These are phyloP conservation scores for Sphenostylis stenocarpa DNA, from an alignment of 306 rosid genomes.

Conservation along the genomic window DNA sequence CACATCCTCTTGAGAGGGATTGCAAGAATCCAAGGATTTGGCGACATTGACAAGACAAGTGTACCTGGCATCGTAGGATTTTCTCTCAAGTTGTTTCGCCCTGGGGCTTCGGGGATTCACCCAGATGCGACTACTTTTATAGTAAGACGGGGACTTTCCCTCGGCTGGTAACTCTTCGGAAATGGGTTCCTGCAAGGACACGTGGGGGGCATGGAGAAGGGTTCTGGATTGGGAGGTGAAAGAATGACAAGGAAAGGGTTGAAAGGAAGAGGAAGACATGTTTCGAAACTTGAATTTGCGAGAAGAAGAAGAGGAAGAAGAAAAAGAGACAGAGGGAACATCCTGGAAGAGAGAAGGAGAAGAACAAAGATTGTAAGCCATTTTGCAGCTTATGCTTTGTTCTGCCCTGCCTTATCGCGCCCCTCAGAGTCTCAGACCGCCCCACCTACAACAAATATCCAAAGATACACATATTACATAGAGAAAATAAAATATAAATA, in stretches of 20 bases:
- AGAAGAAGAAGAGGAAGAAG: constrained; percentile 39
- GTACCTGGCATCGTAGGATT: constrained; percentile 77
- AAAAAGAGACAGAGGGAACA: constrained; percentile 41
- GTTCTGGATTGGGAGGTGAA: constrained; percentile 10
- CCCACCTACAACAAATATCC: neutral
- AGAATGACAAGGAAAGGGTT: neutral
- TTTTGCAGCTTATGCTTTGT: neutral
- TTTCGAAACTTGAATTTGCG: constrained; percentile 29
- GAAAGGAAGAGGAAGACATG: constrained; percentile 1
- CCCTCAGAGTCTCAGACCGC: too few species aligned
- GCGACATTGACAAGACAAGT: constrained; percentile 53
- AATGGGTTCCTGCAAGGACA: constrained; percentile 59
- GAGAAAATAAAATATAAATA: too few species aligned
- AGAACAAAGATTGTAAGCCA: constrained; percentile 74
- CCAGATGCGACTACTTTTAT: constrained; percentile 60
- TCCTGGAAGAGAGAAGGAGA: constrained; percentile 64
- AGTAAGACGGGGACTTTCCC: constrained; percentile 45
- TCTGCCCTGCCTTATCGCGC: constrained; percentile 19
- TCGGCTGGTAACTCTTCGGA: constrained; percentile 22
- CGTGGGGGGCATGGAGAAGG: constrained; percentile 51
- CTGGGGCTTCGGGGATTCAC: constrained; percentile 90
- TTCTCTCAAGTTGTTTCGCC: constrained; percentile 64
- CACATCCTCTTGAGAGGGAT: constrained; percentile 53
- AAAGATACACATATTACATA: too few species aligned
- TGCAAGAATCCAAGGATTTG: constrained; percentile 55